Base-by-base conservation (phyloP, 1,284 basidiomycete species). In the Sutorius eximius region DNA sequence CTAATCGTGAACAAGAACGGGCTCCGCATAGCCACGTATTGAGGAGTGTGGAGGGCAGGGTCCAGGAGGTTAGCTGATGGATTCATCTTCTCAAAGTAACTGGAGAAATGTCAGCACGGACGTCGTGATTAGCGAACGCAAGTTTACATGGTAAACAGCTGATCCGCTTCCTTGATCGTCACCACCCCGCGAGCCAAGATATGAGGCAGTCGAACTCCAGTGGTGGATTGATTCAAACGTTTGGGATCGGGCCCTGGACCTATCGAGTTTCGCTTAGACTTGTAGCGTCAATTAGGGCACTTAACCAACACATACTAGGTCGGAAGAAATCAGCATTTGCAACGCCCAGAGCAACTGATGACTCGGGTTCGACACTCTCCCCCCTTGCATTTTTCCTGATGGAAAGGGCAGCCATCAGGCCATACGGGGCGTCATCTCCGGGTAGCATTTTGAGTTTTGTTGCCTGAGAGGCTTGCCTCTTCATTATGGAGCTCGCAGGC, bases 1-100 rank as follows among this genome's bases (percentile, higher is more conserved):
- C 89, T 82, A 52, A 88, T 87, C 37, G 89, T 91, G 71, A 92
- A 92, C 48, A 92, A 68, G 73, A 92, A 91, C 0, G 89, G 86
- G 58, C 87, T 89, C 18, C 89, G 81, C 73, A 66, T 80, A 79
- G 66, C 82, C 82, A n/a, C 87, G 59, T 78, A 81, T 55, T 86
- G 85, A 11, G 88, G 82, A 1, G 86, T 89, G 64, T 92, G 89
- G 12, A 92, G 75, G n/a, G 78, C 75, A 9, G 87, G 87, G 62
- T 92, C 89, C 24, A 91, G 73, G 18, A 91, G 72, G 9, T 82
- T 89, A 22, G 86, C 68, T 0, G 88, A 89, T 16, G 81, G 72
- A 60, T 91, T 91, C 81, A 92, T 89, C 61, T 81, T 80, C 34
- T 86, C 81, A 62, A 87, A 90, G 66, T 85, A 92, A 59, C 88